These are phyloP conservation scores for Oenanthe javanica DNA, from an alignment of 140 eudicot genomes.

Conservation along the genomic window DNA sequence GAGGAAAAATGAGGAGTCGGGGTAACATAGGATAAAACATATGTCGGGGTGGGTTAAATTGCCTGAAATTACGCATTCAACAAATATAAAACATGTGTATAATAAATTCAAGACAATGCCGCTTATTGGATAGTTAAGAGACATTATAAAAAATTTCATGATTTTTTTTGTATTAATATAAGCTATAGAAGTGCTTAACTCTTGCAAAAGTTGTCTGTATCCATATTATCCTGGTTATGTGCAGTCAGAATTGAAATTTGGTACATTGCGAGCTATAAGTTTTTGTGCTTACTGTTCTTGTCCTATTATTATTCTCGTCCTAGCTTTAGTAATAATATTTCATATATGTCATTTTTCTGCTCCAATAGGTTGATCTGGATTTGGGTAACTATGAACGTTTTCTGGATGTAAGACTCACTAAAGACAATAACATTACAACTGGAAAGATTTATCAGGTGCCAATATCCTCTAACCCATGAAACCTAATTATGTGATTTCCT, in stretches of 20 bases:
- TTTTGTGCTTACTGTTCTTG: background rate
- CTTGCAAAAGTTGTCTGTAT: background rate
- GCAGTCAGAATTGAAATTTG: background rate
- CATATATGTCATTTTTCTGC: background rate
- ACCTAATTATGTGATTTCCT: background rate
- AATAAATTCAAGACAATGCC: background rate
- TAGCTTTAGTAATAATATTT: background rate
- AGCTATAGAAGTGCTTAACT: background rate
- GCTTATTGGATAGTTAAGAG: background rate
- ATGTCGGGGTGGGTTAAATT: background rate
- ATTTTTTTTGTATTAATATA: background rate
- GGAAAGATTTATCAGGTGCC: conserved; percentile 93
- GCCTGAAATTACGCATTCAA: background rate
- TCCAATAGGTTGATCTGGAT: conserved; percentile 68
- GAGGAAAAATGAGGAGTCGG: no score
- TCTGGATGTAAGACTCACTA: conserved; percentile 82
- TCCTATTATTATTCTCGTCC: background rate
- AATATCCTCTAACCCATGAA: background rate
- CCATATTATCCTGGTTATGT: background rate
- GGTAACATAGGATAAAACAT: background rate
- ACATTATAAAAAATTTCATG: background rate
- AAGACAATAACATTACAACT: conserved; percentile 89
- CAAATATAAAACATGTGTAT: background rate
- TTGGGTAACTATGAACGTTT: conserved; percentile 91
- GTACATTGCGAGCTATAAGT: background rate